These are phyloP conservation scores for Zygoascus hellenicus DNA, from an alignment of 1,139 yeast species.

Conservation along the genomic window DNA sequence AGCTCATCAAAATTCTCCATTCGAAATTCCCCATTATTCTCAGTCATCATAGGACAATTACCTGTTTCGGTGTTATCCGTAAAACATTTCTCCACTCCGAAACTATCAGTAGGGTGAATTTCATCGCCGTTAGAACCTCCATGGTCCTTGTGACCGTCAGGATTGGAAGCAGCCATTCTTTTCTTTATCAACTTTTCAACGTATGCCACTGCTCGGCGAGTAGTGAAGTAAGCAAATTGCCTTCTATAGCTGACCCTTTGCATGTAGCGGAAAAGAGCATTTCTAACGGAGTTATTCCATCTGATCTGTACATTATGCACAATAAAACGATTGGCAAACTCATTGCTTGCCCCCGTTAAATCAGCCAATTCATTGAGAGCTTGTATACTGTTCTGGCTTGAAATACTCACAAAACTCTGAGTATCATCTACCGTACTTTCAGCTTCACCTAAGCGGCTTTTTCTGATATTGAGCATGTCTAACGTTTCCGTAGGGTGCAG, in stretches of 20 bases:
- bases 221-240: conserved; percentile 55
- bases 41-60: conserved; percentile 12
- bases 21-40: conserved; percentile 24
- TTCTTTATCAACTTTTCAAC: conserved; percentile 46
- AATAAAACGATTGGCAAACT: conserved; percentile 70
- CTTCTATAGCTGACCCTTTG: conserved; percentile 54
- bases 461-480: background rate
- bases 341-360: conserved; percentile 26
- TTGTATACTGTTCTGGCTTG: conserved; percentile 14
- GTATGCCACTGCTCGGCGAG: conserved; percentile 66
- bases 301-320: conserved; percentile 70
- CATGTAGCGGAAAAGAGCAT: conserved; percentile 55
- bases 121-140: background rate
- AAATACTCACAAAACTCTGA: conserved; percentile 10
- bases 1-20: conserved; percentile 48
- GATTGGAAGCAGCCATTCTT: conserved; percentile 11
- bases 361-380: conserved; percentile 23
- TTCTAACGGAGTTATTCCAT: conserved; percentile 70
- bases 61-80: background rate
- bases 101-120: background rate
- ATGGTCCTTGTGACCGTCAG: conserved; percentile 7
- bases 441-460: background rate
- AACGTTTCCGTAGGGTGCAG: conserved; percentile 1
- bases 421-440: background rate
- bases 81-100: background rate